Evolutionary conservation across 345 rosid genomes (phyloP), one percentile per base, ranked within the genome.

Genomic region (Syzygium grande): DNA sequence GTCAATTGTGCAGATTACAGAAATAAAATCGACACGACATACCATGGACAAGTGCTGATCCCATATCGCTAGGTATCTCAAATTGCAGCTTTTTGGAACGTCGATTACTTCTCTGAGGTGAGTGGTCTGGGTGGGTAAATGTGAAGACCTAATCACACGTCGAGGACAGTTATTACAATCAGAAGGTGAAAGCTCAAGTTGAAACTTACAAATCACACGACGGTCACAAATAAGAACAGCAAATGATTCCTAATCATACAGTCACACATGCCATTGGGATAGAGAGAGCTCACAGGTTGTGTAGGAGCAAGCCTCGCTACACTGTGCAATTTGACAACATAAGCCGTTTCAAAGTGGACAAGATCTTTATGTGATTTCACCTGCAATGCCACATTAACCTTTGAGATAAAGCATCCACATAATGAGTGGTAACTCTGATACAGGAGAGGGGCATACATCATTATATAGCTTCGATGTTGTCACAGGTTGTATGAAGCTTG

Each of bases 1-100:
- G 51, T 22, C 30, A 84, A 52, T 46, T 49, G 30, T 52, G 86
- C 59, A 25, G 43, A n/a, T 51, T 52, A 84, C 46, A 84, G 86
- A 53, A 51, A 84, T 51, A 84, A 51, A 53, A 51, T 85, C 29
- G 51, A 65, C 55, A 88, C 61, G 56, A 63, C 87, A 80, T 94
- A 98, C 99, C 99, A 89, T 98, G 99, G 87, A 98, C 96, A 90
- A 97, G 88, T 52, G 95, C 98, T 51, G 99, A 91, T 53, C 99
- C 99, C 87, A 94, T 92, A 86, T 95, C 97, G 17, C 86, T 86
- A 83, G 98, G 94, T 54, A 97, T 88, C 87, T 90, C 94, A 95
- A 98, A 98, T 61, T 77, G 92, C 88, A 98, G 93, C 92, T 92
- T 97, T 89, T 89, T 97, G 92, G 93, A 96, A 4, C 98, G 96